Conservation (phyloP, 305 asterid species). For the Fraxinus floribunda region DNA sequence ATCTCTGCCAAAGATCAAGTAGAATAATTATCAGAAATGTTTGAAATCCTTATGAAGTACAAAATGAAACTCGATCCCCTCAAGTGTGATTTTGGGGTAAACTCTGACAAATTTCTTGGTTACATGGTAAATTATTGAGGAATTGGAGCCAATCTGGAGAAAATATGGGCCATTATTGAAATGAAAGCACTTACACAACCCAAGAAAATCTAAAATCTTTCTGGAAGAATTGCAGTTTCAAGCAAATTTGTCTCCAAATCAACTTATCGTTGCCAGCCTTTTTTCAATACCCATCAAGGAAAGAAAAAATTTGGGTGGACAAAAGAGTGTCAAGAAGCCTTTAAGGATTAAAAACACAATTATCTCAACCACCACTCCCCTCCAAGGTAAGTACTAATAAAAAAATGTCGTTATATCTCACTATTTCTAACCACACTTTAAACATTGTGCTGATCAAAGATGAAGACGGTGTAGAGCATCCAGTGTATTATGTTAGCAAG, state of each 20-base stretch:
- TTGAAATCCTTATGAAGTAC: neutral
- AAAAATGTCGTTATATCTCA: neutral
- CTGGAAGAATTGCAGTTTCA: neutral
- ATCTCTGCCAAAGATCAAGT: neutral
- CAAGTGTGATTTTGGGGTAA: neutral
- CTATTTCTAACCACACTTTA: neutral
- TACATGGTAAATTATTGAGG: neutral
- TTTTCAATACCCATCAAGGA: neutral
- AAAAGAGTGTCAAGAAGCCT: neutral
- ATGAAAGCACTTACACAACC: neutral
- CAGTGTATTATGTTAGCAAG: neutral
- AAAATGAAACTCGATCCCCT: neutral
- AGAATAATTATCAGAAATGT: neutral
- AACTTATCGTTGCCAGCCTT: neutral
- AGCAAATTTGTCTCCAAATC: neutral
- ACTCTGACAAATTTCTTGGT: too few species aligned
- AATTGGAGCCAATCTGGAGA: neutral
- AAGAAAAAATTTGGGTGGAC: neutral
- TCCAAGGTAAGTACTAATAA: neutral
- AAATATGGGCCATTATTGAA: neutral
- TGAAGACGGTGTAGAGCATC: neutral
- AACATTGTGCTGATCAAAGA: neutral
- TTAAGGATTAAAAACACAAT: neutral
- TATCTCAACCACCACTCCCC: neutral
- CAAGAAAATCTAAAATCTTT: neutral